Conservation (phyloP, 495 filamentous ascomycete species). For the Hypoxylon crocopeplum region DNA sequence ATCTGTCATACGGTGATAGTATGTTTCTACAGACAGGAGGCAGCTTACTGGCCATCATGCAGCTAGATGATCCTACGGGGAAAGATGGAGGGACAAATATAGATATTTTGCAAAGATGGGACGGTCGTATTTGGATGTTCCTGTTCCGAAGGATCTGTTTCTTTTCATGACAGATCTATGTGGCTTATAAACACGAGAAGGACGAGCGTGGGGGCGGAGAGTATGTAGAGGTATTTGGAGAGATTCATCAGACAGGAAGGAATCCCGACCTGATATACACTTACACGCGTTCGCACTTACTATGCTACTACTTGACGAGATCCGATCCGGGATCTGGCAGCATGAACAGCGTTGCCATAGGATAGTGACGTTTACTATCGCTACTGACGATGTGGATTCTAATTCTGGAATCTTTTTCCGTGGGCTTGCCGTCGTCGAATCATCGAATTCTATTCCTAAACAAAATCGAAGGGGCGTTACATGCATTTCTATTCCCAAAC, state of each 20-base stretch:
- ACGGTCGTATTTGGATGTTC: constrained; percentile 2
- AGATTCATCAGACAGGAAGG: too few relatives aligned
- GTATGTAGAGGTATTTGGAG: neutral
- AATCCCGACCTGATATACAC: constrained; percentile 2
- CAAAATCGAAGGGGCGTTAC: too few relatives aligned
- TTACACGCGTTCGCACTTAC: too few relatives aligned
- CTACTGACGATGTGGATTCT: neutral
- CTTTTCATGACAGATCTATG: constrained; percentile 14
- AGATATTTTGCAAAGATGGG: neutral
- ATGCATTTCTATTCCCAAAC: too few relatives aligned
- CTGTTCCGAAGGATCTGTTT: constrained; percentile 19
- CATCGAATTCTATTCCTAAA: constrained; percentile 2
- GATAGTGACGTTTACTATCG: too few relatives aligned
- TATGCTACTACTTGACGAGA: constrained; percentile 11
- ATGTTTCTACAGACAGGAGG: constrained; percentile 3
- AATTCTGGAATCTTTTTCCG: neutral
- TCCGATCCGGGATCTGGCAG: constrained; percentile 15
- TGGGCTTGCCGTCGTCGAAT: neutral
- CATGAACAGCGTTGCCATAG: neutral
- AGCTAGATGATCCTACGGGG: constrained; percentile 3
- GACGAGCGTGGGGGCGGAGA: too few relatives aligned
- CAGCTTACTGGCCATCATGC: neutral
- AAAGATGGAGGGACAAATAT: constrained; percentile 7
- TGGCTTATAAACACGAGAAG: constrained; percentile 3
- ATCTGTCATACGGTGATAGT: constrained; percentile 24